These are phyloP conservation scores for Teratosphaeria pseudoeucalypti DNA, from an alignment of 2,329 filamentous ascomycete genomes.

Conservation along the genomic window DNA sequence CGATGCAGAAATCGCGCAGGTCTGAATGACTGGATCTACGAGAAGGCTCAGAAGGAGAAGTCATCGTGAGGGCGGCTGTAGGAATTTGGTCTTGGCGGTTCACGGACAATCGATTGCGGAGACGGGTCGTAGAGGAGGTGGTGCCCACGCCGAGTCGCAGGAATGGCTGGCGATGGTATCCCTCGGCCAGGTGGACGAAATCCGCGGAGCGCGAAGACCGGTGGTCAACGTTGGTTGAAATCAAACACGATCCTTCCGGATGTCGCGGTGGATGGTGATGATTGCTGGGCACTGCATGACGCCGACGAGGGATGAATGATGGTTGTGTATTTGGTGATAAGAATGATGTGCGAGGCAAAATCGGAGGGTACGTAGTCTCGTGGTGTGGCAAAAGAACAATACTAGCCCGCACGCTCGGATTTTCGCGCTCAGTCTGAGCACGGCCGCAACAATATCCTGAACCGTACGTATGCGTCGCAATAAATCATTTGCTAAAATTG, in stretches of 20 bases:
- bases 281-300: conserved; percentile 19
- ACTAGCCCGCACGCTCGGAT: conserved; percentile 19
- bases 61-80: conserved; percentile 19
- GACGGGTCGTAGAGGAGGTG: not conserved
- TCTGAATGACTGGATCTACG: conserved; percentile 95
- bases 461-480: not conserved
- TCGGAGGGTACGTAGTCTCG: not conserved
- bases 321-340: not conserved
- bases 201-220: too few species aligned
- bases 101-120: not conserved
- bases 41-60: conserved; percentile 53
- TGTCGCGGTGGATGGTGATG: conserved; percentile 17
- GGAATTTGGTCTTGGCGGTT: not conserved
- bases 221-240: not conserved
- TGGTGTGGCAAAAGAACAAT: conserved; percentile 20
- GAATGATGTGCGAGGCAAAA: not conserved
- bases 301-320: not conserved
- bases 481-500: not conserved
- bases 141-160: not conserved
- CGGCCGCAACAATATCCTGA: conserved; percentile 1
- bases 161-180: not conserved
- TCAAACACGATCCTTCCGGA: conserved; percentile 9
- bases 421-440: not conserved
- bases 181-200: not conserved
- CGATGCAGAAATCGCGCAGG: conserved; percentile 63